Base-by-base conservation (phyloP, 164 flowering plant genomes). In the Dillenia suffruticosa region DNA sequence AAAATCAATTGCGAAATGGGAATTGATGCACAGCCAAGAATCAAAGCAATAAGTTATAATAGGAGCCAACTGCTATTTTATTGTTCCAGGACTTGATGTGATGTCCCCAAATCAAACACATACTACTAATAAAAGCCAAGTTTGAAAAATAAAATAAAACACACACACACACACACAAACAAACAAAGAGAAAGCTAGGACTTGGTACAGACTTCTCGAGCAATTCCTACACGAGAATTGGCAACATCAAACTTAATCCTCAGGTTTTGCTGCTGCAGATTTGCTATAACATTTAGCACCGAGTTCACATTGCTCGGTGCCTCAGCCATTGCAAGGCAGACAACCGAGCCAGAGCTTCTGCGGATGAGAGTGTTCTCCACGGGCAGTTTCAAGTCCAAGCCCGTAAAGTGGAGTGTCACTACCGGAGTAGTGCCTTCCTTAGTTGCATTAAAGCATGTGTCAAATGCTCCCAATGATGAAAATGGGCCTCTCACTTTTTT, bases 261-360 rank as follows among this genome's bases (percentile, higher is more conserved):
- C 2, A 77, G 79, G 61, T 94, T 91, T 78, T 94, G 97, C 74
- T 91, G 96, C 77, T 94, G 96, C 74, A 84, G 57, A 75, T 84
- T 94, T 12, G 97, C 98, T 40, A 93, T 83, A 4, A 90, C 85
- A 57, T 93, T 93, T 74, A 89, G 44, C 57, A 78, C 91, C 2
- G 87, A 78, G 74, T 84, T 84, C 75, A 82, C 88, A 61, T 83
- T 85, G 45, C 61, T 70, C 4, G 97, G 96, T 22, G 92, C 80
- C 2, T 93, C 78, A 1, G 97, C 98, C 96, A 93, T 89, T 13
- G 97, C 83, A 73, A 93, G 70, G 66, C 98, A 94, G 3, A 91
- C 86, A 59, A 78, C 17, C 6, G 87, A 58, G 14, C 90, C 94
- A 0, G 88, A 59, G 58, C 85, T 84, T 57, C 94, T 88, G 62